Base-by-base conservation (phyloP, 2,329 filamentous ascomycete genomes). In the Arthrobotrys sphaeroides region DNA sequence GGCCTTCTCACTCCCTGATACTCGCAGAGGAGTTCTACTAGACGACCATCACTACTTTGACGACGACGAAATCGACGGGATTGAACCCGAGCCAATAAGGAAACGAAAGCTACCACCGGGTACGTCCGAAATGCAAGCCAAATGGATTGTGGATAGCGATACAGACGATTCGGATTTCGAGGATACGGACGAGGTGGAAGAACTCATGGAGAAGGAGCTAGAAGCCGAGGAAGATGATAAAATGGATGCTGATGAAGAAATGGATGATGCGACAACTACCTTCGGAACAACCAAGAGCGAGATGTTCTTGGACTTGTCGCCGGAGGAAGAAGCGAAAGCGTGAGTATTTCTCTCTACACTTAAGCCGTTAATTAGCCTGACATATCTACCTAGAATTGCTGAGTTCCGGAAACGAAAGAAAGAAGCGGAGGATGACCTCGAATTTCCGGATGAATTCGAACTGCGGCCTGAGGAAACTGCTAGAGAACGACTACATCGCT, bases 41-140 rank as follows among this genome's bases (percentile, higher is more conserved):
- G 95, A 99, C 79, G 94, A 98, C 78, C 94, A 99, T 82, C 94
- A 98, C 82, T 99, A 99, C 83, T 99, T 98, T 81, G 94, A 94
- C 0, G 94, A 98, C 45, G 93, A 95, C 51, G 90, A 95, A 62
- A 85, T 86, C 4, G 85, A 87, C 43, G 59, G 47, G 1, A 72
- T 78, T 12, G 84, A 83, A 3, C 85, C 89, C 62, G 84, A 88
- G 16, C 83, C 86, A 36, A 83, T 84, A 31, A 64, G 64, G 36
- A 91, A 92, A 5, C 95, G 90, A 83, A 88, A 89, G 77, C 83
- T 99, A 20, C 95, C 95, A 0, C 92, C 90, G 82, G 95, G 95
- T 77, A 99, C 95, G 1, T 98, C 95, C 40, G 89, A 90, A 67
- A 98, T 97, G 83, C 95, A 99, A 83, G 88, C 94, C 20, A 94